phyloP scores from a whole-genome alignment of 768 basidiomycete species.

The Imleria badia region DNA sequence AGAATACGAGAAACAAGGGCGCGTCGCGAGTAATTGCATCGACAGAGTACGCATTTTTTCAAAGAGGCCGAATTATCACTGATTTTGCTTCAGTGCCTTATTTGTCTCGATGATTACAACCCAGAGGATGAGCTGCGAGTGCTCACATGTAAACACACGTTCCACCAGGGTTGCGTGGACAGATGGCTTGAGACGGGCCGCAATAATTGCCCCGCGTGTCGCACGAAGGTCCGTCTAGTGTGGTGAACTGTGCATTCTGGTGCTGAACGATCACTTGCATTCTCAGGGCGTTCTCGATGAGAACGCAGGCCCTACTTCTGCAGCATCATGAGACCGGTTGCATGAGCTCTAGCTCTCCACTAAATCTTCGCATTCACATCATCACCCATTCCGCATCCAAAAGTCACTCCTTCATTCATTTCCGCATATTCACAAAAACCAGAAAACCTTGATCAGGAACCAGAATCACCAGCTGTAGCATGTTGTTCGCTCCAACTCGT shows the following conservation, averaged over 20 bases:
- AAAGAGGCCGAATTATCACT: neutral
- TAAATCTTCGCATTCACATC: neutral
- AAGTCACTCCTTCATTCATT: slow-evolving; percentile 21
- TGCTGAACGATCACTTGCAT: neutral
- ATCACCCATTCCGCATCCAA: slow-evolving; percentile 1
- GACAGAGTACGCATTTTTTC: slow-evolving; percentile 60
- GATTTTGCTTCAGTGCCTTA: slow-evolving; percentile 55
- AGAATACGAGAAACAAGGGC: slow-evolving; percentile 58
- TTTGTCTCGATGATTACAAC: slow-evolving; percentile 87
- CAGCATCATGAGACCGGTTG: neutral
- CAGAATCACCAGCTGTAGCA: slow-evolving; percentile 24
- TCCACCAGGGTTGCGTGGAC: slow-evolving; percentile 87
- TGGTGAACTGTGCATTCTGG: neutral
- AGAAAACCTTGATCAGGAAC: slow-evolving; percentile 8
- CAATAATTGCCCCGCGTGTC: slow-evolving; percentile 93
- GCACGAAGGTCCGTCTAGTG: slow-evolving; percentile 56
- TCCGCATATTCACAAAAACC: slow-evolving; percentile 9
- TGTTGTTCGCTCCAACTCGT: slow-evolving; percentile 20
- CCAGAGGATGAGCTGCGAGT: slow-evolving; percentile 77
- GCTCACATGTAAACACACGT: slow-evolving; percentile 83
- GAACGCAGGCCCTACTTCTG: slow-evolving; percentile 10
- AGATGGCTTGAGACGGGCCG: slow-evolving; percentile 81
- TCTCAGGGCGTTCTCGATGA: slow-evolving; percentile 28
- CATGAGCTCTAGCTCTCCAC: slow-evolving; percentile 10
- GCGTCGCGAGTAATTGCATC: slow-evolving; percentile 71